Percentiles rank a stretch among this genome's conserved stretches.
phyloP scores from a whole-genome alignment of 2,329 filamentous ascomycete species.

The Sporothrix globosa region DNA sequence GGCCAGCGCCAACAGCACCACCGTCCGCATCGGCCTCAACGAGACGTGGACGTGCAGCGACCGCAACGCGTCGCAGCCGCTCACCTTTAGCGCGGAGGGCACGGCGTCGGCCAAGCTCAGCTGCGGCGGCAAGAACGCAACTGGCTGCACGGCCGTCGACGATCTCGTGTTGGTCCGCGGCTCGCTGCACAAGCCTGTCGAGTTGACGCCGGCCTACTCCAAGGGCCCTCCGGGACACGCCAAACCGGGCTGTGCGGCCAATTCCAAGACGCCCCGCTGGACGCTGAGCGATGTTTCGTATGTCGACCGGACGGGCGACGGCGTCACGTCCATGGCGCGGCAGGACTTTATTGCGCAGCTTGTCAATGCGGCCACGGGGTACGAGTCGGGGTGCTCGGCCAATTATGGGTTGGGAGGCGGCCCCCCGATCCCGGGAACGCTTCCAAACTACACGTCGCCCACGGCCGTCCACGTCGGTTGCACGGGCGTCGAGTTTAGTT shows the following conservation, averaged over 20 bases:
- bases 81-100: neutral
- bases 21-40: neutral
- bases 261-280: slow-evolving; percentile 11
- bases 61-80: neutral
- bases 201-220: slow-evolving; percentile 5
- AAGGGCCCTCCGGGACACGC: slow-evolving; percentile 1
- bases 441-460: neutral
- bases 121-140: neutral
- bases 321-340: neutral
- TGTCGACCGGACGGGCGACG: slow-evolving; percentile 17
- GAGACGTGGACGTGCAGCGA: slow-evolving; percentile 20
- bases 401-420: slow-evolving; percentile 8
- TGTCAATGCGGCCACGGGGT: slow-evolving; percentile 3
- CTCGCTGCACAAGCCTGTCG: neutral
- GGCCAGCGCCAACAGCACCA: neutral
- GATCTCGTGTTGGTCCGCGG: neutral
- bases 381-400: slow-evolving; percentile 23
- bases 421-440: neutral
- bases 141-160: neutral
- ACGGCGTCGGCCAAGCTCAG: neutral
- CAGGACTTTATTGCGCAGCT: slow-evolving; percentile 15
- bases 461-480: slow-evolving; percentile 1
- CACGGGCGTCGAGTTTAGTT: slow-evolving; percentile 18
- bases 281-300: slow-evolving; percentile 7
- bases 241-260: neutral